Conservation (phyloP, 352 stramenopile genomes). For the Globisporangium lucens region DNA sequence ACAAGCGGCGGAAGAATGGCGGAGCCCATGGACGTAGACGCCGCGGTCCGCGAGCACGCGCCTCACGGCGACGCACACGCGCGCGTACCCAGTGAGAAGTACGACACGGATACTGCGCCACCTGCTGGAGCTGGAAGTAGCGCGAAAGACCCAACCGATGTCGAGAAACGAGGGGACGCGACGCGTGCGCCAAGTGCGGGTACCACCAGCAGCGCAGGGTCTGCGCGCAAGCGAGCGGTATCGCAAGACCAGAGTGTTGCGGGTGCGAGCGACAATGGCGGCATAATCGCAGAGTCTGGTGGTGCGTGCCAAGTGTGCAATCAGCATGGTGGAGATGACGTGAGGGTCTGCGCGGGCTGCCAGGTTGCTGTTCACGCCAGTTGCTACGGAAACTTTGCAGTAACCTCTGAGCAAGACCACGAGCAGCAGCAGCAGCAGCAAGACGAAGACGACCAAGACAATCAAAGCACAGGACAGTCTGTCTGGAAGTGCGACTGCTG, state of each 20-base stretch:
- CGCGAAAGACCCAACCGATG: not conserved
- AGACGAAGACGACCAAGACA: not conserved
- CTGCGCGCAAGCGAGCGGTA: not conserved
- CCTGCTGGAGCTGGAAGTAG: conserved; percentile 2
- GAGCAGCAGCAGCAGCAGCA: not conserved
- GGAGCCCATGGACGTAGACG: conserved; percentile 15
- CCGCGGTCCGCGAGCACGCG: conserved; percentile 12
- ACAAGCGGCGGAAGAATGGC: conserved; percentile 7
- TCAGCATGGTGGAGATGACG: not conserved
- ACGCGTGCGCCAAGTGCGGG: not conserved
- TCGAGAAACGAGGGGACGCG: conserved; percentile 7
- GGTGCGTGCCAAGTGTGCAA: conserved; percentile 4
- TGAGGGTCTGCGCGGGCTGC: conserved; percentile 33
- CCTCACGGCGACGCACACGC: conserved; percentile 1
- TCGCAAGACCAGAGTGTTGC: not conserved
- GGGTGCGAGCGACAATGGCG: not conserved
- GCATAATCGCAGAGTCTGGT: not conserved
- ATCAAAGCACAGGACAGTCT: not conserved
- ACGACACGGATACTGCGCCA: not conserved
- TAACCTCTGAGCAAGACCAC: not conserved
- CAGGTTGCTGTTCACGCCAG: conserved; percentile 28
- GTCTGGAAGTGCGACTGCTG: conserved; percentile 51
- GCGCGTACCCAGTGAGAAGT: not conserved
- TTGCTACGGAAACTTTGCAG: conserved; percentile 28
- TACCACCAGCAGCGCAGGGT: not conserved